phyloP scores from a whole-genome alignment of 1,284 basidiomycete species.

The Trichosporon ovoides region DNA sequence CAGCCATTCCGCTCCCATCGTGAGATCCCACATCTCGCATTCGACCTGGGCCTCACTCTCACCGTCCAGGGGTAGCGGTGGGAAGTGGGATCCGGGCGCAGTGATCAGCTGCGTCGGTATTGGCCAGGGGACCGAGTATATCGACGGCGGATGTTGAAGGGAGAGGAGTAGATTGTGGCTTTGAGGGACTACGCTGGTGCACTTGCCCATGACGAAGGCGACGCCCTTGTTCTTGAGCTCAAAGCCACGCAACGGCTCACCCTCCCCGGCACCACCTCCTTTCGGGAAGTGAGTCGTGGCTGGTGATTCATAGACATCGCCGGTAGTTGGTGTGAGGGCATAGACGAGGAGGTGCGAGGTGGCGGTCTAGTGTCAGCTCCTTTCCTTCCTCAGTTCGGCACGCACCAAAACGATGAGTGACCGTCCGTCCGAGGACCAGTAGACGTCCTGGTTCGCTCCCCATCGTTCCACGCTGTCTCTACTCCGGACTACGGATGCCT shows the following conservation, averaged over 20 bases:
- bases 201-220: constrained; percentile 36
- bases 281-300: constrained; percentile 54
- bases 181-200: constrained; percentile 28
- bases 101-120: constrained; percentile 31
- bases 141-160: constrained; percentile 35
- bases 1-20: constrained; percentile 30
- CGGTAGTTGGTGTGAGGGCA: constrained; percentile 59
- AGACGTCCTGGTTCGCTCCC: constrained; percentile 65
- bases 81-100: constrained; percentile 34
- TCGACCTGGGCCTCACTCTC: constrained; percentile 41
- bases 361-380: constrained; percentile 57
- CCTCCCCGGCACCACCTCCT: constrained; percentile 74
- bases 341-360: constrained; percentile 72
- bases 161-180: constrained; percentile 36
- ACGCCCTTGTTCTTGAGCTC: constrained; percentile 59
- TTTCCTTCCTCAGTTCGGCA: no score
- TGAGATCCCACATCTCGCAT: constrained; percentile 41
- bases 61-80: constrained; percentile 40
- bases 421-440: constrained; percentile 74
- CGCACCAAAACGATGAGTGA: constrained; percentile 71
- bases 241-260: constrained; percentile 73
- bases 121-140: constrained; percentile 39
- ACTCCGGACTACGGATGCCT: constrained; percentile 71
- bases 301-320: constrained; percentile 40
- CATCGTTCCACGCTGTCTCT: constrained; percentile 69